Evolutionary conservation across 1,284 basidiomycete genomes (phyloP).

Genomic region (Laetiporus sulphureus): DNA sequence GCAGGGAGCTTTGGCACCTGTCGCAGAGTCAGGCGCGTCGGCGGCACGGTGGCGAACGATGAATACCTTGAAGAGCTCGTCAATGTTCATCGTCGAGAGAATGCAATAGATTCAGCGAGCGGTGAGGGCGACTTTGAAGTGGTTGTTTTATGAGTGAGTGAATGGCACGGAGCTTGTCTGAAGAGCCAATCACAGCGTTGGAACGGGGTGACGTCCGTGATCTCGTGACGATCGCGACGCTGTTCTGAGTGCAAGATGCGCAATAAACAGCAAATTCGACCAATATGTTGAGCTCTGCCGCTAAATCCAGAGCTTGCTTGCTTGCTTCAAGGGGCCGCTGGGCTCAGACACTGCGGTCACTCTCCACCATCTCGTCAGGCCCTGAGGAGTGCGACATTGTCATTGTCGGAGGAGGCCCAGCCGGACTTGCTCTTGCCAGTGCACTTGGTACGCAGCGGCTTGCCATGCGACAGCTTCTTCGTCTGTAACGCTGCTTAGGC

Average conservation of each 20-base stretch:
- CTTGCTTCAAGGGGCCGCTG: background rate
- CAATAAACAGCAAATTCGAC: too few species aligned
- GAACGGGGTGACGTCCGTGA: too few species aligned
- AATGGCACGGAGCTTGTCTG: too few species aligned
- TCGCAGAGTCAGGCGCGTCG: background rate
- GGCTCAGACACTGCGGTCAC: background rate
- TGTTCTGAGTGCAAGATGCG: too few species aligned
- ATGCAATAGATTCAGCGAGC: too few species aligned
- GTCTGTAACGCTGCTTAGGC: constrained; percentile 31
- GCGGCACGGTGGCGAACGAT: background rate
- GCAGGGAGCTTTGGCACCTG: constrained; percentile 67
- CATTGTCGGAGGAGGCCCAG: constrained; percentile 92
- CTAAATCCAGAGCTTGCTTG: background rate
- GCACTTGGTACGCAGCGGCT: constrained; percentile 76
- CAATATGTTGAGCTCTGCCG: too few species aligned
- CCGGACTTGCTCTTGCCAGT: constrained; percentile 84
- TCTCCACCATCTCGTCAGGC: background rate
- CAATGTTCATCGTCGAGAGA: constrained; percentile 79
- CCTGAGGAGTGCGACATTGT: constrained; percentile 68
- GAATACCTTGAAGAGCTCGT: constrained; percentile 73
- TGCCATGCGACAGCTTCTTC: constrained; percentile 3
- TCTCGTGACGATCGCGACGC: constrained; percentile 7
- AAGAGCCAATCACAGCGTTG: too few species aligned
- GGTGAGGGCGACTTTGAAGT: too few species aligned
- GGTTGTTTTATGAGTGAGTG: too few species aligned